Percentiles rank a stretch among this genome's conserved stretches.
phyloP scores from a whole-genome alignment of 139 green algal genomes.

The Closterium sp. region DNA sequence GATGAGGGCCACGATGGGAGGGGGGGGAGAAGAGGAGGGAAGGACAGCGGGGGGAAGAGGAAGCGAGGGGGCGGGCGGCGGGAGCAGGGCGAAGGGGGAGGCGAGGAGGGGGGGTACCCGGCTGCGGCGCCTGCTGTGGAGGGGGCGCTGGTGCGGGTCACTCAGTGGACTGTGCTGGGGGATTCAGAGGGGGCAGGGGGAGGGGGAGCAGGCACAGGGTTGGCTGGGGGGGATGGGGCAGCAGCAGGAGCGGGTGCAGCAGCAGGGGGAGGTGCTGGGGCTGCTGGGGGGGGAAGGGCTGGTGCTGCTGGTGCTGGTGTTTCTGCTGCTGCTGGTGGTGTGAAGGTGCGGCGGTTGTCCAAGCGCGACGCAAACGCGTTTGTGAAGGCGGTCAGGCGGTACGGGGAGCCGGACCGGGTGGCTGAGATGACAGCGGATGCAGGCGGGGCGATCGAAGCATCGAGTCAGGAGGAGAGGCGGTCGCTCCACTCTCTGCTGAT shows the following conservation, averaged over 20 bases:
- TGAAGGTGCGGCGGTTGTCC: slow-evolving; percentile 2
- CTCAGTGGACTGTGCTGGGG: slow-evolving; percentile 6
- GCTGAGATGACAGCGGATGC: slow-evolving; percentile 40
- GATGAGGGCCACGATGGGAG: neutral
- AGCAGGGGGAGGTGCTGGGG: neutral
- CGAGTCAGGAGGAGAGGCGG: neutral
- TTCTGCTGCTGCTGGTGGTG: neutral
- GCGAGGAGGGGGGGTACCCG: neutral
- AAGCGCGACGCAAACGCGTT: slow-evolving; percentile 50
- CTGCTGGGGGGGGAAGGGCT: neutral
- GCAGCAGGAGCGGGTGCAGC: neutral
- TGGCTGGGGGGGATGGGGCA: neutral
- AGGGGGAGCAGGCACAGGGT: neutral
- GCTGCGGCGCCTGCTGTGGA: slow-evolving; percentile 16
- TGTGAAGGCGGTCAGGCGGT: slow-evolving; percentile 50
- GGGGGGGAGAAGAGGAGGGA: neutral
- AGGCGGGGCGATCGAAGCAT: slow-evolving; percentile 24
- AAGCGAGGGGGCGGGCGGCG: slow-evolving; percentile 2
- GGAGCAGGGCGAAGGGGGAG: neutral
- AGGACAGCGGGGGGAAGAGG: neutral
- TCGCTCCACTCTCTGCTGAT: slow-evolving; percentile 35
- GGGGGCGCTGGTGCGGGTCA: slow-evolving; percentile 11
- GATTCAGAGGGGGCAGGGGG: neutral
- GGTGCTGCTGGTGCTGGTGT: neutral
- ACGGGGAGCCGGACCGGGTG: slow-evolving; percentile 35